Evolutionary conservation across 371 early-diverging fungal genomes (phyloP), one percentile per base, ranked within the genome.

Genomic region (Rhizopus arrhizus): DNA sequence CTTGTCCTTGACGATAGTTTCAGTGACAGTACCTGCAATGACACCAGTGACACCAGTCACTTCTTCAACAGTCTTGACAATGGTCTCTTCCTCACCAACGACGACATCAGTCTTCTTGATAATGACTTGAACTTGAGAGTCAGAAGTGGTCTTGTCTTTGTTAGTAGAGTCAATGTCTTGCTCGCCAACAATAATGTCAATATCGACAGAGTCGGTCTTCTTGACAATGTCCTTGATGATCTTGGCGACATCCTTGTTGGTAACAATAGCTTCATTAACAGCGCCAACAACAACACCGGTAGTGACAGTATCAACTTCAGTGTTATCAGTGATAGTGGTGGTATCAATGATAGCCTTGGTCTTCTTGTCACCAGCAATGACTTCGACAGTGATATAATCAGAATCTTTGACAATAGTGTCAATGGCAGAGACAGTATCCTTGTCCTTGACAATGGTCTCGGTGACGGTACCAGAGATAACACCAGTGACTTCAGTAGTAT

Each of bases 321-420:
- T 28, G 15, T 3, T 45, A 4, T 59, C 51, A 31, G 38, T 48
- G 16, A 59, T 43, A 34, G 43, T 28, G 22, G 52, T 31, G 7
- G 32, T 31, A 13, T 52, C 52, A 35, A 28, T 34, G 12, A 35
- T 12, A 9, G 52, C 11, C 13, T 3, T 45, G 16, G 46, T 5
- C 46, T 45, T 45, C 51, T 62, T 62, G 4, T 50, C 45, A 33
- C 43, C 53, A 46, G 43, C 53, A 36, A 53, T n/a, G n/a, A n/a
- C 6, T 15, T n/a, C n/a, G n/a, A n/a, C n/a, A n/a, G 29, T n/a
- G n/a, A n/a, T n/a, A n/a, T n/a, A n/a, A n/a, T n/a, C n/a, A n/a
- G n/a, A n/a, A 15, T n/a, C n/a, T n/a, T n/a, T n/a, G 8, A 28
- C 16, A 56, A 41, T 43, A 36, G 29, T 43, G n/a, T 31, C 45